Conservation (phyloP, 1,284 basidiomycete species). For the Mycena sp. region DNA sequence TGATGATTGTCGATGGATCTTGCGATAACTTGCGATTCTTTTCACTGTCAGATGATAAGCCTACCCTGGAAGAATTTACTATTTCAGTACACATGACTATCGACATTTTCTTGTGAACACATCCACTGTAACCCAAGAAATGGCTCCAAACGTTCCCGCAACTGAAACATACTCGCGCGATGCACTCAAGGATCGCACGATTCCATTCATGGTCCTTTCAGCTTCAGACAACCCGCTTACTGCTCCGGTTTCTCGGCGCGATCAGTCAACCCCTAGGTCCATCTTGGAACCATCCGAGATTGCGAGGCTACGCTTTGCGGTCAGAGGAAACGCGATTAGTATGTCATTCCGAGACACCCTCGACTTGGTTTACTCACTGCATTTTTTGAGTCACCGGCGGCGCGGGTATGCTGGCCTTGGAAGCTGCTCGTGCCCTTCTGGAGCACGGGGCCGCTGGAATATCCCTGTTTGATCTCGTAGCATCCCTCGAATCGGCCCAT, state of each 20-base stretch:
- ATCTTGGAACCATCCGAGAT: conserved; percentile 38
- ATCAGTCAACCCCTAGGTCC: neutral
- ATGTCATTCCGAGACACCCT: conserved; percentile 11
- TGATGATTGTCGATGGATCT: too few relatives aligned
- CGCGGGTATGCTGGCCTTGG: conserved; percentile 48
- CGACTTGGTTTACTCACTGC: neutral
- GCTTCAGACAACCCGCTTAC: conserved; percentile 47
- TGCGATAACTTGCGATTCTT: too few relatives aligned
- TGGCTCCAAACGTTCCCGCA: too few relatives aligned
- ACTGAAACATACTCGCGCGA: conserved; percentile 29
- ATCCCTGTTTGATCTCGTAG: conserved; percentile 48
- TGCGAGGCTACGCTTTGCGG: conserved; percentile 45
- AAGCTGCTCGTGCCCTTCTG: conserved; percentile 47
- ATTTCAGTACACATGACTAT: too few relatives aligned
- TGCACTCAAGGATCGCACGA: conserved; percentile 21
- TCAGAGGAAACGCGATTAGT: conserved; percentile 53
- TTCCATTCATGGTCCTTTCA: conserved; percentile 46
- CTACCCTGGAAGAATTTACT: too few relatives aligned
- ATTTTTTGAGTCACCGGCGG: conserved; percentile 52
- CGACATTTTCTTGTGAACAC: too few relatives aligned
- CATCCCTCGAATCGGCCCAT: conserved; percentile 35
- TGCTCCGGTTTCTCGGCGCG: conserved; percentile 35
- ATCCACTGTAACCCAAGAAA: too few relatives aligned
- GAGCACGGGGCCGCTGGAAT: conserved; percentile 53
- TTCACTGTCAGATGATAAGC: too few relatives aligned